A percentile compares a stretch with the other conserved stretches of the same genome.
phyloP scores from a whole-genome alignment of 1,284 basidiomycete genomes.

The Porodaedalea pini region DNA sequence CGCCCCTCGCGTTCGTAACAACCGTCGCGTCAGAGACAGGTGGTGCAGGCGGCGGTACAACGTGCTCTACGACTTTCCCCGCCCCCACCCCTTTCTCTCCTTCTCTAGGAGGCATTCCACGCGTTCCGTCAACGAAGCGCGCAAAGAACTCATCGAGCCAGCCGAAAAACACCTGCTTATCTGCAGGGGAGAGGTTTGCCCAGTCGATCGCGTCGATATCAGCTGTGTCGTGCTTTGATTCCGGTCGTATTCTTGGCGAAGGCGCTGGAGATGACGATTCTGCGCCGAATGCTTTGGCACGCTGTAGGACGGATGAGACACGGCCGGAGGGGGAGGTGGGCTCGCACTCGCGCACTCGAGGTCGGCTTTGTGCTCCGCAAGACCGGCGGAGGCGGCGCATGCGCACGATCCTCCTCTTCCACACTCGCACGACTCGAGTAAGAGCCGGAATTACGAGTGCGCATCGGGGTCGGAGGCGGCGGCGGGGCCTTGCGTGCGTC shows the following conservation, averaged over 20 bases:
- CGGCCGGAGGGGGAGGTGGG: not conserved
- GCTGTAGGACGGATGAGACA: not conserved
- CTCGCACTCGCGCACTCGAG: not conserved
- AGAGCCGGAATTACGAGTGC: conserved; percentile 30
- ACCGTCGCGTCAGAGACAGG: not conserved
- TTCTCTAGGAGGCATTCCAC: not conserved
- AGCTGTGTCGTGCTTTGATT: not conserved
- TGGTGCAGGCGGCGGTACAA: not conserved
- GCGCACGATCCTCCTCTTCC: not conserved
- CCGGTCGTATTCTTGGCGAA: not conserved
- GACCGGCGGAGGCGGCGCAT: conserved; percentile 8
- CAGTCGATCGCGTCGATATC: conserved; percentile 50
- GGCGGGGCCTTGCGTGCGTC: conserved; percentile 41
- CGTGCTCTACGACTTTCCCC: not conserved
- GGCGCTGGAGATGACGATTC: not conserved
- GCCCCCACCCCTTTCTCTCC: not conserved
- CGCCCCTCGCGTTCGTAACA: too few species aligned
- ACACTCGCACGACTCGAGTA: conserved; percentile 20
- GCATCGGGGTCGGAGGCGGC: conserved; percentile 44
- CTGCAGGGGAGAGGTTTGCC: conserved; percentile 58
- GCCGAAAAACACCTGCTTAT: conserved; percentile 68
- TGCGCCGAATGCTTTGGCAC: not conserved
- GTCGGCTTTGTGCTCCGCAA: conserved; percentile 10
- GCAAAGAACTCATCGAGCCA: conserved; percentile 79
- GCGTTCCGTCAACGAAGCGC: conserved; percentile 27